These are phyloP conservation scores for Septoria petroselini DNA, from an alignment of 2,329 filamentous ascomycete genomes.

Conservation along the genomic window DNA sequence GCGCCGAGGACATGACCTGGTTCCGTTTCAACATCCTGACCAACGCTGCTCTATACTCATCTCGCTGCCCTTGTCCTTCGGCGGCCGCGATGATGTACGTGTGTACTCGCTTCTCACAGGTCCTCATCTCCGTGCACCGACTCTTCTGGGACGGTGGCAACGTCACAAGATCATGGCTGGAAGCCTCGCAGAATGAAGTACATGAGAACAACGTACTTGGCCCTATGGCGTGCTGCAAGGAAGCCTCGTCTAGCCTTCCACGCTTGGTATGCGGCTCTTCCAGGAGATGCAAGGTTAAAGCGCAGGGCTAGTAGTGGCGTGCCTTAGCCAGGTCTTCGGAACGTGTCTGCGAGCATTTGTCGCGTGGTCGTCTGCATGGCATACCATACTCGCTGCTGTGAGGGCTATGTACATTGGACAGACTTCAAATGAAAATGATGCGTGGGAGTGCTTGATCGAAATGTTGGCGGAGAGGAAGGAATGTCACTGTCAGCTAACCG, in stretches of 20 bases:
- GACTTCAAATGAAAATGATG: background rate
- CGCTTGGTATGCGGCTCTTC: background rate
- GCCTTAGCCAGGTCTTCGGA: conserved; percentile 2
- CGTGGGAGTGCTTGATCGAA: too few relatives aligned
- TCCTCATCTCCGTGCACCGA: background rate
- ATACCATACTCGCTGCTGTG: background rate
- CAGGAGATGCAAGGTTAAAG: background rate
- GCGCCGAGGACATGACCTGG: too few relatives aligned
- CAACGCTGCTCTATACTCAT: too few relatives aligned
- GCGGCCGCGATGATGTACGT: too few relatives aligned
- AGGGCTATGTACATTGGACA: background rate
- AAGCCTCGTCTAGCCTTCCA: background rate
- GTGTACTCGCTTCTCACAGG: too few relatives aligned
- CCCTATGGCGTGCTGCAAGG: background rate
- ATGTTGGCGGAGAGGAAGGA: background rate
- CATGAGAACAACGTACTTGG: background rate
- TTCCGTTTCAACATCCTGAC: too few relatives aligned
- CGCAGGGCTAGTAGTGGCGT: conserved; percentile 3
- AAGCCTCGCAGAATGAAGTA: background rate
- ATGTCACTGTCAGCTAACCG: background rate
- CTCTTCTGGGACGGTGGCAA: conserved; percentile 1
- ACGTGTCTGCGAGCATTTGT: background rate
- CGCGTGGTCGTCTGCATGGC: background rate
- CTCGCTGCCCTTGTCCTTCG: too few relatives aligned
- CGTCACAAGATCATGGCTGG: background rate